Conservation (phyloP, 169 alveolate genomes). For the Plasmodium coatneyi region DNA sequence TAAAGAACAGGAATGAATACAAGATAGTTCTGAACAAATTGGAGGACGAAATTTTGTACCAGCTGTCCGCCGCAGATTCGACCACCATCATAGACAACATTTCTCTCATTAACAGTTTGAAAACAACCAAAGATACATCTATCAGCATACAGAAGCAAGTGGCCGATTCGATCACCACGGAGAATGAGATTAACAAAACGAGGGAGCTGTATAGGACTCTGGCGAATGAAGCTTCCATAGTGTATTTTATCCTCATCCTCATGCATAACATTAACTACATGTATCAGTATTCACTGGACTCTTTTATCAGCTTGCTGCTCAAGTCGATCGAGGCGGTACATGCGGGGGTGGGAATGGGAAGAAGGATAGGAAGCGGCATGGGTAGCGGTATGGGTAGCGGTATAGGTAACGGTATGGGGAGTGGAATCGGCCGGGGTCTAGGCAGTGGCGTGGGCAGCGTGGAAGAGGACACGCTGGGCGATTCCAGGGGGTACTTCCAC, state of each 20-base stretch:
- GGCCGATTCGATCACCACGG: constrained; percentile 89
- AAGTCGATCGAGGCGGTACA: constrained; percentile 84
- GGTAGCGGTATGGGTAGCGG: constrained; percentile 49
- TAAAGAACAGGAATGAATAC: constrained; percentile 93
- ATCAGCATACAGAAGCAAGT: constrained; percentile 92
- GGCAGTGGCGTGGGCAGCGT: background rate
- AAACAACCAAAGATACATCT: constrained; percentile 93
- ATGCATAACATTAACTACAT: constrained; percentile 95
- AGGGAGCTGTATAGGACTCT: constrained; percentile 96
- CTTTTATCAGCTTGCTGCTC: constrained; percentile 92
- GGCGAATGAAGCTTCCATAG: constrained; percentile 97
- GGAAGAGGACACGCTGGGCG: background rate
- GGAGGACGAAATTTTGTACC: constrained; percentile 93
- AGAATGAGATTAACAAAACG: constrained; percentile 92
- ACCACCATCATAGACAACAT: constrained; percentile 94
- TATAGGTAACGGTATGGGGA: constrained; percentile 26
- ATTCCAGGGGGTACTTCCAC: constrained; percentile 10
- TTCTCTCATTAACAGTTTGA: constrained; percentile 93
- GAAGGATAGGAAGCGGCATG: constrained; percentile 79
- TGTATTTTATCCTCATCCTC: constrained; percentile 94
- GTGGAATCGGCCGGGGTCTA: background rate
- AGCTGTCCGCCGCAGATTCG: constrained; percentile 96
- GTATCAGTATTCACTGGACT: constrained; percentile 97
- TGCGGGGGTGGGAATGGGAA: constrained; percentile 59
- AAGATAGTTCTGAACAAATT: constrained; percentile 92